phyloP scores from a whole-genome alignment of 2,329 filamentous ascomycete genomes.

The Juglanconis sp. region DNA sequence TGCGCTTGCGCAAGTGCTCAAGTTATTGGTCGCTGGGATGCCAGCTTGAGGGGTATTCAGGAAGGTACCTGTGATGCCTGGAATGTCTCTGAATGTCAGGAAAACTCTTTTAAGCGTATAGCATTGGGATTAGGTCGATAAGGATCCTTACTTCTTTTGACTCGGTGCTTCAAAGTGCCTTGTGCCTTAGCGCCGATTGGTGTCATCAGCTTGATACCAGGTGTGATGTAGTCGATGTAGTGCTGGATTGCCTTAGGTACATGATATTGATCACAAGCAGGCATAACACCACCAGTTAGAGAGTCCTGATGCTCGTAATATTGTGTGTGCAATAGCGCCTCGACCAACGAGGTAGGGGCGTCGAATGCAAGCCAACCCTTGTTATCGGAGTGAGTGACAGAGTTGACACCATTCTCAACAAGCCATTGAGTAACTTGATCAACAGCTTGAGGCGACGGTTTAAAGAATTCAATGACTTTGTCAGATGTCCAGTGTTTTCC shows the following conservation, averaged over 20 bases:
- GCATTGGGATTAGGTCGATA: no score
- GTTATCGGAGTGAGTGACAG: constrained; percentile 19
- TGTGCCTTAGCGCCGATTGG: constrained; percentile 9
- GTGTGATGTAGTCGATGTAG: constrained; percentile 20
- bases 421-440: constrained; percentile 25
- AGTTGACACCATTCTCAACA: constrained; percentile 7
- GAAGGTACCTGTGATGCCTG: no score
- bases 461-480: constrained; percentile 34
- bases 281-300: constrained; percentile 22
- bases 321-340: constrained; percentile 24
- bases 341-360: constrained; percentile 22
- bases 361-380: constrained; percentile 27
- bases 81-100: no score
- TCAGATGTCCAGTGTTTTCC: constrained; percentile 35
- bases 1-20: constrained; percentile 6
- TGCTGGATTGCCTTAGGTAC: constrained; percentile 15
- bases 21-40: neutral
- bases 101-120: no score
- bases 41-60: neutral
- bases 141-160: no score
- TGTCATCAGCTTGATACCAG: constrained; percentile 18
- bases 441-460: constrained; percentile 28
- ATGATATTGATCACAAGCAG: constrained; percentile 19
- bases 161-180: neutral
- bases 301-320: constrained; percentile 25